Percentiles rank a stretch among this genome's conserved stretches.
Evolutionary conservation across 2,329 filamentous ascomycete genomes (phyloP).

Genomic region (Akanthomyces lecanii): DNA sequence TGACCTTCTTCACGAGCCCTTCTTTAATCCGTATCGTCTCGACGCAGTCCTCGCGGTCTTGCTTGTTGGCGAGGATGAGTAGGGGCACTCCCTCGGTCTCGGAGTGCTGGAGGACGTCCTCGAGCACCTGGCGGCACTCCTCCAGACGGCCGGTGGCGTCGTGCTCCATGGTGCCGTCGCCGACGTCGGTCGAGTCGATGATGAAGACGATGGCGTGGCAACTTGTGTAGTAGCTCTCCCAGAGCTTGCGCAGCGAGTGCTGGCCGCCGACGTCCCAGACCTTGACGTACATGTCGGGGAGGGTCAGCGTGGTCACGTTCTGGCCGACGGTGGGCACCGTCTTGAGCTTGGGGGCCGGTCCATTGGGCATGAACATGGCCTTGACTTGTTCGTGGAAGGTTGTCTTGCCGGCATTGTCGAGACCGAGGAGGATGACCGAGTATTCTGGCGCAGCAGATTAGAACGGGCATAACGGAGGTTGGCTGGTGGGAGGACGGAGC

Average conservation of each 20-base stretch:
- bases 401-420: slow-evolving; percentile 98
- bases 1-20: slow-evolving; percentile 88
- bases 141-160: slow-evolving; percentile 61
- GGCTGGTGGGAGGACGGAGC: slow-evolving; percentile 2
- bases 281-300: slow-evolving; percentile 95
- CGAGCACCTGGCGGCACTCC: slow-evolving; percentile 84
- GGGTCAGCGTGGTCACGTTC: slow-evolving; percentile 86
- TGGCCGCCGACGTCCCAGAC: slow-evolving; percentile 98
- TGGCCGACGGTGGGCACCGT: slow-evolving; percentile 97
- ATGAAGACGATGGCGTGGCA: slow-evolving; percentile 98
- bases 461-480: not conserved
- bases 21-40: slow-evolving; percentile 98
- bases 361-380: slow-evolving; percentile 67
- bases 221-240: slow-evolving; percentile 92
- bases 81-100: slow-evolving; percentile 90
- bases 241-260: slow-evolving; percentile 79
- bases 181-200: slow-evolving; percentile 90
- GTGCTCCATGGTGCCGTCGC: slow-evolving; percentile 66
- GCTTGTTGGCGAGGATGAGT: slow-evolving; percentile 92
- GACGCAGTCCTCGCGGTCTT: slow-evolving; percentile 94
- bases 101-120: slow-evolving; percentile 81
- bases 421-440: slow-evolving; percentile 91
- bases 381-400: slow-evolving; percentile 97
- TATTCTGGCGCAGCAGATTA: slow-evolving; percentile 60
- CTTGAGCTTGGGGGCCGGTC: slow-evolving; percentile 64